Evolutionary conservation across 1,284 basidiomycete genomes (phyloP).

Genomic region (Rhodotorula sp.): DNA sequence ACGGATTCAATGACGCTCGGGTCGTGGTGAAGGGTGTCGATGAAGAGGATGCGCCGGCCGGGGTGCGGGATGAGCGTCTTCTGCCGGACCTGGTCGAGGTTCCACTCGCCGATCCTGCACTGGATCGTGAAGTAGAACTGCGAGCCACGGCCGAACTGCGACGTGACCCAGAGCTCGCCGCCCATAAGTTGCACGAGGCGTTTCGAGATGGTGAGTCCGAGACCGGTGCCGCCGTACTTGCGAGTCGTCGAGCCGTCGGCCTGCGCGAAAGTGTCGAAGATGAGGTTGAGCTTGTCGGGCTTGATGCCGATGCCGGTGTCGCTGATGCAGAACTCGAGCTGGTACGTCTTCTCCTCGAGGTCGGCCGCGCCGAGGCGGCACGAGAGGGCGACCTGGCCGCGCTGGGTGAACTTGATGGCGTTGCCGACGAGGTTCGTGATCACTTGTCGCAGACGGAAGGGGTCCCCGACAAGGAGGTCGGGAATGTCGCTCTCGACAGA

Average conservation of each 20-base stretch:
- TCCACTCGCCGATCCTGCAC: conserved; percentile 51
- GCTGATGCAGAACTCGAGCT: conserved; percentile 93
- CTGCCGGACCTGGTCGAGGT: conserved; percentile 41
- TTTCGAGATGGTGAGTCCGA: conserved; percentile 69
- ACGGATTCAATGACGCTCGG: conserved; percentile 77
- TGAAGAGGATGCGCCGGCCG: conserved; percentile 74
- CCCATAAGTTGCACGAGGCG: conserved; percentile 96
- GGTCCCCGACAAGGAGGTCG: conserved; percentile 95
- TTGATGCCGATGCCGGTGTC: conserved; percentile 99
- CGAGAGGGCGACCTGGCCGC: conserved; percentile 88
- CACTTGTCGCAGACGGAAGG: conserved; percentile 81
- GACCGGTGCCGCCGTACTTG: conserved; percentile 97
- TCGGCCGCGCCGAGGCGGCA: conserved; percentile 65
- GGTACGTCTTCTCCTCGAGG: conserved; percentile 73
- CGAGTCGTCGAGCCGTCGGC: conserved; percentile 69
- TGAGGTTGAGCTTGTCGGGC: conserved; percentile 96
- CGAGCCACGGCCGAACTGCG: conserved; percentile 79
- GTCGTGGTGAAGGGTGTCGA: conserved; percentile 78
- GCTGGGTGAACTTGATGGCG: conserved; percentile 90
- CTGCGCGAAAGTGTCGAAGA: conserved; percentile 99
- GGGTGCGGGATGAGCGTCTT: conserved; percentile 44
- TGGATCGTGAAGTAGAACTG: conserved; percentile 97
- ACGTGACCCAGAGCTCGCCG: conserved; percentile 98
- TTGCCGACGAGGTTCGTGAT: conserved; percentile 94
- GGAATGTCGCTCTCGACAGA: conserved; percentile 95